Evolutionary conservation across 345 rosid genomes (phyloP), one percentile per base, ranked within the genome.

Genomic region (Rhodamnia rubescens): DNA sequence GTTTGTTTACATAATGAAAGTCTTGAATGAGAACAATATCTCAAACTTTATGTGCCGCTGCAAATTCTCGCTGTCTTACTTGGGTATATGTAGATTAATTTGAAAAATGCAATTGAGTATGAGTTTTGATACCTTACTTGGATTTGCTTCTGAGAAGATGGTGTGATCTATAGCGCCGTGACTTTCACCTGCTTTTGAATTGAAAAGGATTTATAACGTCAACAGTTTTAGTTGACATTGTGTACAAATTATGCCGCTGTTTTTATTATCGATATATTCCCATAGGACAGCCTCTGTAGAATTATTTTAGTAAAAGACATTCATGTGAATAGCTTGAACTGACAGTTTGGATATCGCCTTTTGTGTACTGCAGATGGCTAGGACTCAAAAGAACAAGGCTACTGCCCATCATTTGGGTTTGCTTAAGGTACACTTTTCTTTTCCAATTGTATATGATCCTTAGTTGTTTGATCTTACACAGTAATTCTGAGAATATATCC

Each of bases 351-450:
- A 54, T 44, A 26, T 10, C 4, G 16, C 74, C 81, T 53, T 42
- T 82, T 54, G 12, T 90, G 84, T 86, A 49, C 84, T 75, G 86
- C 91, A 97, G 99, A 97, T 97, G 99, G 99, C 95, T 13, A 95
- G 85, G 93, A 97, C 99, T 47, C 99, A 97, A 88, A 97, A 97
- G 93, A 97, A 97, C 89, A 97, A 97, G 91, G 99, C 99, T 12
- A 97, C 99, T 2, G 92, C 99, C 22, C 99, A 97, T 90, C 99
- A 97, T 91, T 89, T 97, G 81, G 98, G 99, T 59, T 91, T 96
- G 94, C 95, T 97, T 57, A 97, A 96, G 99, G 99, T 96, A 85
- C 20, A 51, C 49, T 10, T 85, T 84, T 82, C 22, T 29, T 74
- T 36, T 44, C 61, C 8, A 58, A 36, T 69, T 69, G 80, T 8